Evolutionary conservation across 2,329 filamentous ascomycete genomes (phyloP), one percentile per base, ranked within the genome.

Genomic region (Penicillium capsulatum): DNA sequence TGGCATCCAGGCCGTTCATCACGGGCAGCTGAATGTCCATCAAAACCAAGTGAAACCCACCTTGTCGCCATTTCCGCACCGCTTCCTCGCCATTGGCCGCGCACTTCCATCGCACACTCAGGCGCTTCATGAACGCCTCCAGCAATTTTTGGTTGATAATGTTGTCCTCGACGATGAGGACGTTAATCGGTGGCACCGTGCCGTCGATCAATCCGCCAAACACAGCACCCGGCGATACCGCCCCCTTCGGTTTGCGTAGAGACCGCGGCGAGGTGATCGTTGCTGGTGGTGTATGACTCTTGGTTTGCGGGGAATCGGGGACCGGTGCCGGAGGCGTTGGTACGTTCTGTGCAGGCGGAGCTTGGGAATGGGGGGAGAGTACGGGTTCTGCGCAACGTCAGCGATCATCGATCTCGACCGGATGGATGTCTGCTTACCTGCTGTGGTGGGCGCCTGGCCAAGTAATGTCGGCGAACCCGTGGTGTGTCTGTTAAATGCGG

Each of bases 11-110:
- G 1, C 92, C 92, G 53, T 84, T 94, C 90, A 98, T 96, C 56
- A 96, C 83, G 3, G 92, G 92, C 41, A 98, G 75, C 62, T 97
- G 92, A 51, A 98, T 97, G 63, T 98, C 92, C 92, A 98, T 98
- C 38, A 98, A 72, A 11, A 98, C 92, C 49, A 98, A 70, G 68
- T 98, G 92, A 59, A 95, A 97, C 1, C 92, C 92, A 24, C 92
- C 92, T 3, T 77, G 76, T 39, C 86, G 82, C 91, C 92, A 98
- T 67, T 95, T 96, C 45, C 79, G 83, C 17, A 97, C 89, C 2
- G 92, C 92, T 50, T 96, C 91, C 48, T 83, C 81, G 16, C 92
- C 92, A 62, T 97, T 95, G 76, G 94, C 88, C 26, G 92, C 92
- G n/a, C 88, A 94, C 65, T 92, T 85, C 89, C 91, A 97, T 22